Percentiles rank a stretch among this genome's conserved stretches.
Evolutionary conservation across 495 filamentous ascomycete species (phyloP).

Genomic region (Aspergillus egyptiacus): DNA sequence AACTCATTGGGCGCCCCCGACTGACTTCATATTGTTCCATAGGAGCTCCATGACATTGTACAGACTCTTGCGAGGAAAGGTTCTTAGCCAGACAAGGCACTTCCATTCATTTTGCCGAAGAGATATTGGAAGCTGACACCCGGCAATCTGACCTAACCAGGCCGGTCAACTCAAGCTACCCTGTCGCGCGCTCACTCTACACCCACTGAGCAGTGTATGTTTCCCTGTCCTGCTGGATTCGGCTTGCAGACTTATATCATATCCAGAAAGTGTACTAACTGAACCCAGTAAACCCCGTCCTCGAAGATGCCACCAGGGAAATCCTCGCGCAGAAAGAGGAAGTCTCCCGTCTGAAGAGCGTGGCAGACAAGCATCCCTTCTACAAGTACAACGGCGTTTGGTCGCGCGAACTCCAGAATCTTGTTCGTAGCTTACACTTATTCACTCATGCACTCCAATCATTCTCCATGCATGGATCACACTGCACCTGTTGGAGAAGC

Average conservation of each 20-base stretch:
- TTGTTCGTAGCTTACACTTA: constrained; percentile 35
- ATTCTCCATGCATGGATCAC: no score
- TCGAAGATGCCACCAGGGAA: constrained; percentile 36
- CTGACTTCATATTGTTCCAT: no score
- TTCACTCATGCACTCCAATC: not conserved
- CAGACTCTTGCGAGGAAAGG: constrained; percentile 70
- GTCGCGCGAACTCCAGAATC: constrained; percentile 78
- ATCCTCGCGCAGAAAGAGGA: constrained; percentile 42
- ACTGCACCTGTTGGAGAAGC: not conserved
- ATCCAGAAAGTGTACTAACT: not conserved
- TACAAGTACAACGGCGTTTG: constrained; percentile 92
- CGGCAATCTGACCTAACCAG: constrained; percentile 22
- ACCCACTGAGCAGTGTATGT: constrained; percentile 66
- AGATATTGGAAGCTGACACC: no score
- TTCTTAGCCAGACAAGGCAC: constrained; percentile 18
- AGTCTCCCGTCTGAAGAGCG: constrained; percentile 50
- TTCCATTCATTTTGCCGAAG: no score
- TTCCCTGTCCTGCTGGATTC: not conserved
- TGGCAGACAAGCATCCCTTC: constrained; percentile 81
- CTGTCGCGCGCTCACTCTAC: constrained; percentile 89
- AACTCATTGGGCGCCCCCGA: no score
- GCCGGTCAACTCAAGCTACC: constrained; percentile 65
- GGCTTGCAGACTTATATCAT: not conserved
- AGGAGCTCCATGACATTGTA: constrained; percentile 74
- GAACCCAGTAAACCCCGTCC: constrained; percentile 35